Conservation (phyloP, 1,139 yeast genomes). For the Kluyveromyces sp. region DNA sequence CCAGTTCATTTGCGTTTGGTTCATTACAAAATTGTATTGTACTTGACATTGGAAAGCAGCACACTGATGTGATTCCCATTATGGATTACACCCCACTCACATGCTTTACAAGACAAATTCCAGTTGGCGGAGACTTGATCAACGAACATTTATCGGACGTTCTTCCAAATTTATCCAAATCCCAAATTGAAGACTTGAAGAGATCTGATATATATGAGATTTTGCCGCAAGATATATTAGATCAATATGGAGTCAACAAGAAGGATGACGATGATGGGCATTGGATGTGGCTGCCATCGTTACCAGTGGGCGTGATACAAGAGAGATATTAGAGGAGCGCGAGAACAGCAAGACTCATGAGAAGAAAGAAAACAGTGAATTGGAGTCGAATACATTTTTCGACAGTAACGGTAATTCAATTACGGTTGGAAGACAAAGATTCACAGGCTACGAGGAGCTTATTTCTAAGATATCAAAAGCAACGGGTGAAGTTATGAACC, state of each 20-base stretch:
- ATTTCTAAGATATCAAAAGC: constrained; percentile 47
- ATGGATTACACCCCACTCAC: constrained; percentile 58
- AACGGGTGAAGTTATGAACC: constrained; percentile 45
- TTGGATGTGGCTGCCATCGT: constrained; percentile 89
- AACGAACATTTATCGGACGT: constrained; percentile 43
- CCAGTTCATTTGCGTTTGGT: constrained; percentile 68
- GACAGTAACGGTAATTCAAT: constrained; percentile 51
- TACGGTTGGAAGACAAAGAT: constrained; percentile 77
- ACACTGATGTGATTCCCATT: constrained; percentile 72
- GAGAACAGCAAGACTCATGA: constrained; percentile 39
- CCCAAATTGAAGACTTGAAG: constrained; percentile 70
- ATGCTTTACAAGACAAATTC: constrained; percentile 44
- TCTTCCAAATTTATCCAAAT: constrained; percentile 50
- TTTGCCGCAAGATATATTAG: constrained; percentile 51
- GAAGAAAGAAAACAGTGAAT: constrained; percentile 42
- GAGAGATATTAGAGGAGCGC: constrained; percentile 55
- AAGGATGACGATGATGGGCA: constrained; percentile 54
- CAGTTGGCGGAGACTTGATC: constrained; percentile 57
- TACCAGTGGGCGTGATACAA: constrained; percentile 57
- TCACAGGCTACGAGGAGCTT: constrained; percentile 63
- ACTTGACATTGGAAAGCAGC: constrained; percentile 71
- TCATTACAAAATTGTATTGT: constrained; percentile 56
- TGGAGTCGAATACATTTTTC: constrained; percentile 58
- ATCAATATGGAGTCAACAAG: constrained; percentile 52
- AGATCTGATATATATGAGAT: constrained; percentile 72